These are phyloP conservation scores for Backusella tuberculispora DNA, from an alignment of 192 early-diverging fungal genomes.

Conservation along the genomic window DNA sequence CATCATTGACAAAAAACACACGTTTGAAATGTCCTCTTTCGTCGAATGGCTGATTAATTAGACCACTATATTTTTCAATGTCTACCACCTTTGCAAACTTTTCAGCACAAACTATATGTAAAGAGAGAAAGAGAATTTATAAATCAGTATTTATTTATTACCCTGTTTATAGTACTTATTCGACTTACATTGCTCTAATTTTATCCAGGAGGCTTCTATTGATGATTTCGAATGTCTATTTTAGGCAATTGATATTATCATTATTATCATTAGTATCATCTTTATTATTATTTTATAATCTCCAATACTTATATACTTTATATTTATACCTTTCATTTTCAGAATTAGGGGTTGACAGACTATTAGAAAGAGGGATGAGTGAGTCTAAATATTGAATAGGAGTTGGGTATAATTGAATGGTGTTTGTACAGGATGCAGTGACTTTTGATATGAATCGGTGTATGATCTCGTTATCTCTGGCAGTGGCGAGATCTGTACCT, in stretches of 20 bases:
- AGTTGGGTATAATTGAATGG: slow-evolving; percentile 8
- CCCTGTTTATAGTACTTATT: neutral
- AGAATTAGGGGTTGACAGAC: neutral
- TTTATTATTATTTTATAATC: too few species aligned
- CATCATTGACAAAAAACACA: slow-evolving; percentile 48
- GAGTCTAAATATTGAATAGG: slow-evolving; percentile 7
- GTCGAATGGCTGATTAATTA: slow-evolving; percentile 15
- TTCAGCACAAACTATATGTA: neutral
- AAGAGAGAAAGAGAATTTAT: neutral
- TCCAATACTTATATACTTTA: neutral
- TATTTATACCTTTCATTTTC: neutral
- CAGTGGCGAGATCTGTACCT: neutral
- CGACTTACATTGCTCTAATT: slow-evolving; percentile 25
- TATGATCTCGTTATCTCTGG: slow-evolving; percentile 12
- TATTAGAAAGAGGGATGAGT: neutral
- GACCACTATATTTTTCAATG: slow-evolving; percentile 22
- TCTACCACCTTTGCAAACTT: slow-evolving; percentile 6
- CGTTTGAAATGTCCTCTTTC: slow-evolving; percentile 60
- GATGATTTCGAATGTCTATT: neutral
- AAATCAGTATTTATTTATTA: too few species aligned
- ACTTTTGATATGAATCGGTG: slow-evolving; percentile 9
- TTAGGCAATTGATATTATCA: too few species aligned
- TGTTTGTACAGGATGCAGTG: slow-evolving; percentile 8
- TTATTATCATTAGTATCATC: too few species aligned
- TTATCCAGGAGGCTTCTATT: slow-evolving; percentile 17